Conservation (phyloP, 2,329 filamentous ascomycete species). For the Zarea fungicola region DNA sequence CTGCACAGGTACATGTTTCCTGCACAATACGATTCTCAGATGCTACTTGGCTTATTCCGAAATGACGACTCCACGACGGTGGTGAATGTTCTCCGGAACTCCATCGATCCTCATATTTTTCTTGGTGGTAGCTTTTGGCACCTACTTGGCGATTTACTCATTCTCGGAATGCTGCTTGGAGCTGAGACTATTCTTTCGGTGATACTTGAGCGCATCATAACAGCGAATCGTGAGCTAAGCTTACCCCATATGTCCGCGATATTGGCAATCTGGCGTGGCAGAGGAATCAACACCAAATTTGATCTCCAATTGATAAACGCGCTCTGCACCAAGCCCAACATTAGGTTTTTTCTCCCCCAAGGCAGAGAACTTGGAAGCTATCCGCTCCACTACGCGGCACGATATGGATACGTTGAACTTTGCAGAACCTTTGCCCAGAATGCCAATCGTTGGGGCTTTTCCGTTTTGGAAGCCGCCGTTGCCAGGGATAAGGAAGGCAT, state of each 20-base stretch:
- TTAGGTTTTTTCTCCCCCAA: background rate
- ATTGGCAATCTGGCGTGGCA: too few relatives aligned
- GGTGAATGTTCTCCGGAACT: background rate
- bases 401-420: background rate
- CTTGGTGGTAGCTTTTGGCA: background rate
- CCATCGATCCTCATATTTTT: background rate
- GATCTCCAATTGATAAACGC: background rate
- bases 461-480: background rate
- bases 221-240: too few relatives aligned
- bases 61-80: background rate
- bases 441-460: background rate
- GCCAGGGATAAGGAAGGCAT: background rate
- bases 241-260: too few relatives aligned
- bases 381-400: background rate
- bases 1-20: too few relatives aligned
- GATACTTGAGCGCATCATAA: background rate
- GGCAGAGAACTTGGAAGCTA: background rate
- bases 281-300: background rate
- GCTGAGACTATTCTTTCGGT: background rate
- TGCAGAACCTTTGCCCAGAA: background rate
- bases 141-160: background rate
- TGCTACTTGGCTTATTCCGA: too few relatives aligned
- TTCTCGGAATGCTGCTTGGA: background rate
- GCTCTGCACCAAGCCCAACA: background rate
- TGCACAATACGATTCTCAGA: too few relatives aligned